These are phyloP conservation scores for Coniochaeta sp. DNA, from an alignment of 2,329 filamentous ascomycete genomes.

Conservation along the genomic window DNA sequence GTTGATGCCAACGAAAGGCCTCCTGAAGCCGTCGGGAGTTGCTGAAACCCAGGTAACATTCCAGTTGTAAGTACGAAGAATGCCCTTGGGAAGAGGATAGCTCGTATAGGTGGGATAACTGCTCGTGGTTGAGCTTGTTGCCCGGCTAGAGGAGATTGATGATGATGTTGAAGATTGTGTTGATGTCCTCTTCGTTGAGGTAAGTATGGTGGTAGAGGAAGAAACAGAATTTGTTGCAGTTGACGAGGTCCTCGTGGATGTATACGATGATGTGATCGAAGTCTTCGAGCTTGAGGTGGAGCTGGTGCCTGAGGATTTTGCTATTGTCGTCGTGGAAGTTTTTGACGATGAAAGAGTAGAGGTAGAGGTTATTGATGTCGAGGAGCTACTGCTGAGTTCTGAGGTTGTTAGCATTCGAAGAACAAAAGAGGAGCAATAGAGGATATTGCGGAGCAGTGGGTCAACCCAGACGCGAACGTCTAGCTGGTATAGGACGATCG, in stretches of 20 bases:
- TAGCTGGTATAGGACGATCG: too few relatives aligned
- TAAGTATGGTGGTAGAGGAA: background rate
- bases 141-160: background rate
- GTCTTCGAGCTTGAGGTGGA: background rate
- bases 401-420: too few relatives aligned
- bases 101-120: background rate
- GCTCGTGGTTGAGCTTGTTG: background rate
- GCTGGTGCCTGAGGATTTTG: background rate
- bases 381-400: background rate
- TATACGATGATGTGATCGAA: background rate
- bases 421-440: too few relatives aligned
- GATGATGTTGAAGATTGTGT: background rate
- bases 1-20: conserved; percentile 68
- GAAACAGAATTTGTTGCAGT: too few relatives aligned
- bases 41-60: conserved; percentile 7
- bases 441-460: too few relatives aligned
- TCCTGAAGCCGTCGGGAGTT: conserved; percentile 5
- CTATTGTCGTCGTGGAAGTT: background rate
- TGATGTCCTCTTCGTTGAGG: background rate
- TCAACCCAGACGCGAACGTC: too few relatives aligned
- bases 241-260: background rate
- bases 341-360: background rate
- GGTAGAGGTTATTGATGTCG: background rate
- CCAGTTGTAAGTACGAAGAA: conserved; percentile 1
- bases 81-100: background rate